A percentile compares a stretch with the other conserved stretches of the same genome.
Evolutionary conservation across 2,329 filamentous ascomycete genomes (phyloP).

Genomic region (Aspergillus novofumigatus): DNA sequence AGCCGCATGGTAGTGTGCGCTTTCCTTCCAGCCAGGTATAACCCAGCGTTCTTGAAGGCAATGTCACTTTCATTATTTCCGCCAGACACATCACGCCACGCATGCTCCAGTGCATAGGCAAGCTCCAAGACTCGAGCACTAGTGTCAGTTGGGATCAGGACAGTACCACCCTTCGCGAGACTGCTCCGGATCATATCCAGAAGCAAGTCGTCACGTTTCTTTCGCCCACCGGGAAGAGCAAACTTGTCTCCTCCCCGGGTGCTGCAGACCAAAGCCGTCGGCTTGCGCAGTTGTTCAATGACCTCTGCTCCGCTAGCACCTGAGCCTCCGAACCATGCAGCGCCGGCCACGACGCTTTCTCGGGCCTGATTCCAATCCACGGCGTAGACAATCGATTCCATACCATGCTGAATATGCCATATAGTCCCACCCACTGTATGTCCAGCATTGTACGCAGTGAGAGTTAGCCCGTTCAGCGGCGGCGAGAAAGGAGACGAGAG

Average conservation of each 20-base stretch:
- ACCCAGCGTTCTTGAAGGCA: slow-evolving; percentile 48
- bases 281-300: slow-evolving; percentile 87
- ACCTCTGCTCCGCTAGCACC: slow-evolving; percentile 81
- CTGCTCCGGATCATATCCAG: slow-evolving; percentile 77
- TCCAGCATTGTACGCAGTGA: slow-evolving; percentile 95
- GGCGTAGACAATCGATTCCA: slow-evolving; percentile 96
- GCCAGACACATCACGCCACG: slow-evolving; percentile 68
- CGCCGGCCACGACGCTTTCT: slow-evolving; percentile 89
- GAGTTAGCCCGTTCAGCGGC: slow-evolving; percentile 81
- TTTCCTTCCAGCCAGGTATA: slow-evolving; percentile 83
- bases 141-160: slow-evolving; percentile 90
- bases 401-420: slow-evolving; percentile 95
- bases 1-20: slow-evolving; percentile 86
- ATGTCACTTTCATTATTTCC: slow-evolving; percentile 48
- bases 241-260: slow-evolving; percentile 72
- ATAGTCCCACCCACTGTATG: slow-evolving; percentile 95
- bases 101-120: slow-evolving; percentile 86
- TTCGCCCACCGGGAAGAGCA: slow-evolving; percentile 66
- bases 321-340: slow-evolving; percentile 84
- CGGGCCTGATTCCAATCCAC: slow-evolving; percentile 98
- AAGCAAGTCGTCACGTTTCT: slow-evolving; percentile 79
- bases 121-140: slow-evolving; percentile 91
- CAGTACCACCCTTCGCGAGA: slow-evolving; percentile 77
- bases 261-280: slow-evolving; percentile 90
- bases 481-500: slow-evolving; percentile 82